Base-by-base conservation (phyloP, 2,329 filamentous ascomycete species). In the Calonectria fujianensis region DNA sequence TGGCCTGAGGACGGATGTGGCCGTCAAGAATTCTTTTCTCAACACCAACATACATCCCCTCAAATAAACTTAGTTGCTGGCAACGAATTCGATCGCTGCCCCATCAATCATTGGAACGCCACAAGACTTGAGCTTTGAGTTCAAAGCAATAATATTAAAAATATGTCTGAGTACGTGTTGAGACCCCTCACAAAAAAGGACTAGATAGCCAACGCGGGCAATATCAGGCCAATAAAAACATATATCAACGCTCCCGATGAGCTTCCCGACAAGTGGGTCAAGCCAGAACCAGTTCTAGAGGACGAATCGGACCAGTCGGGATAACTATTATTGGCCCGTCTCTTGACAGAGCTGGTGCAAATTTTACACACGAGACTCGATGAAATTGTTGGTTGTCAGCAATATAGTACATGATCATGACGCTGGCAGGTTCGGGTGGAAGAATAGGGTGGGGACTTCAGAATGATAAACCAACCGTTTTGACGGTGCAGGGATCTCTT, bases 181-280 rank as follows among this genome's bases (percentile, higher is more conserved):
- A 31, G 8, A 29, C n/a, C 24, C 10, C 45, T n/a, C 35, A 35
- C 13, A 20, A 9, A 59, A n/a, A 27, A 66, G 20, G 18, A 66
- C 10, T 13, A 54, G 37, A 66, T 27, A 10, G 29, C 74, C 78
- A 69, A 81, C 39, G 13, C 14, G 2, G 50, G 35, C 37, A 76
- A 72, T 48, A 2, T 37, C 16, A 32, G 52, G 5, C 18, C 74
- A 1, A 52, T 80, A n/a, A 64, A 74, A 1, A 52, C 39, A 2
- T 80, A 67, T 18, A 13, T 79, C 5, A 45, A 54, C 0, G 52
- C 61, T 14, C 52, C 70, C 5, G 8, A 16, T 3, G 69, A 79
- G 27, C 72, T 81, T 52, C 3, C 67, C 11, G 78, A 79, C 8
- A 51, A 51, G 50, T 77, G 65, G 79, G 76, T 61, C 8, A 32